A percentile compares a stretch with the other conserved stretches of the same genome.
phyloP scores from a whole-genome alignment of 805 yeast genomes.

The Zygosaccharomyces bisporus region DNA sequence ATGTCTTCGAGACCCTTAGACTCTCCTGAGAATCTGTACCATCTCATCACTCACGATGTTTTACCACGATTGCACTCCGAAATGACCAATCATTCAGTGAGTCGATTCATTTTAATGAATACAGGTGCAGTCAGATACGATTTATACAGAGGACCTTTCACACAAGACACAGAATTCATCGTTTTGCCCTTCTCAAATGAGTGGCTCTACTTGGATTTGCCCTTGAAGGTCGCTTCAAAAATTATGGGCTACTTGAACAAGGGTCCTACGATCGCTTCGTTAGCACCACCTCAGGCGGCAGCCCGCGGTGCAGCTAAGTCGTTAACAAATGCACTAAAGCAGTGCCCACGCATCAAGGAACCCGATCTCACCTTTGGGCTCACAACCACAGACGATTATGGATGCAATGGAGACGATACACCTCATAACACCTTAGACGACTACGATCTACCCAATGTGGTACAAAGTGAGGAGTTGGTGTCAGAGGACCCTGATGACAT shows the following conservation, averaged over 20 bases:
- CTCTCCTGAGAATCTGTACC: conserved; percentile 53
- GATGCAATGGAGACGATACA: conserved; percentile 84
- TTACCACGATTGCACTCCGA: conserved; percentile 41
- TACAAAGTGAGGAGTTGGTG: conserved; percentile 42
- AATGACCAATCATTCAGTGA: conserved; percentile 28
- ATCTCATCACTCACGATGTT: conserved; percentile 54
- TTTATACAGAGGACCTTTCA: conserved; percentile 77
- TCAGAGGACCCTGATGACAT: conserved; percentile 26
- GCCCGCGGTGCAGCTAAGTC: not conserved
- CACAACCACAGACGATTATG: conserved; percentile 79
- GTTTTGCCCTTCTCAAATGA: conserved; percentile 81
- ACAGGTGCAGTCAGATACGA: conserved; percentile 90
- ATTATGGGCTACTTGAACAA: conserved; percentile 57
- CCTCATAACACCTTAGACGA: conserved; percentile 55
- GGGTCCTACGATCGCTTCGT: conserved; percentile 28
- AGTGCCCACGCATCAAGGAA: conserved; percentile 26
- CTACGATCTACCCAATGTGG: conserved; percentile 74
- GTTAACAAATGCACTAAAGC: not conserved
- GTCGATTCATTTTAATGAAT: conserved; percentile 63
- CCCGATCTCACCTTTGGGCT: conserved; percentile 58
- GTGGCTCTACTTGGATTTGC: conserved; percentile 68
- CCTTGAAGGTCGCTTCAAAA: conserved; percentile 51
- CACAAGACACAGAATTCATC: conserved; percentile 72
- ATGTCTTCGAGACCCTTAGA: conserved; percentile 64
- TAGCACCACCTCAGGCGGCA: conserved; percentile 19